A percentile compares a stretch with the other conserved stretches of the same genome.
Evolutionary conservation across 805 yeast genomes (phyloP).

Genomic region (Candida taoyuanica): DNA sequence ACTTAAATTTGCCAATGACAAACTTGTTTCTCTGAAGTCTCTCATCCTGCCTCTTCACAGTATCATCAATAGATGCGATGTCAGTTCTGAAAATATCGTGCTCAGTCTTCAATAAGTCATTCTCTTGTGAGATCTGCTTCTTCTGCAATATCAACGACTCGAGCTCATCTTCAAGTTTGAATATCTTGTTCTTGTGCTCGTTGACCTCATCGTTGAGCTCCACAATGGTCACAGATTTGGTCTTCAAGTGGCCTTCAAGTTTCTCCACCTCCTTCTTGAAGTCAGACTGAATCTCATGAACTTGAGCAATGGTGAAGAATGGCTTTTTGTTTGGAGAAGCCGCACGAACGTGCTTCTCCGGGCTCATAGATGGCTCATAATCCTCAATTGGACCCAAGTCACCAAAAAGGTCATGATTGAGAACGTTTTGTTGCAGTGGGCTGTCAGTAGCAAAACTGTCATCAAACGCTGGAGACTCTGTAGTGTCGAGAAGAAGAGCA

Average conservation of each 20-base stretch:
- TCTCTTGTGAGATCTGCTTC: constrained; percentile 17
- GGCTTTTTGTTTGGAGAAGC: constrained; percentile 25
- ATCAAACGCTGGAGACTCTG: constrained; percentile 21
- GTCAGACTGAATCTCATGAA: constrained; percentile 26
- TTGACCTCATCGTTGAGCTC: constrained; percentile 17
- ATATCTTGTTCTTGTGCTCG: constrained; percentile 15
- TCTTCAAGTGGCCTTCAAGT: constrained; percentile 18
- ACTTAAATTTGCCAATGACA: constrained; percentile 21
- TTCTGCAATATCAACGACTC: constrained; percentile 17
- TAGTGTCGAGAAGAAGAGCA: constrained; percentile 14
- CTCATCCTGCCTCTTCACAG: constrained; percentile 14
- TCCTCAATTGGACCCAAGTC: constrained; percentile 8
- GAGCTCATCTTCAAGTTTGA: constrained; percentile 19
- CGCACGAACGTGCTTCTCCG: constrained; percentile 8
- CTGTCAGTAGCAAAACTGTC: constrained; percentile 18
- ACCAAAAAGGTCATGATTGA: constrained; percentile 6
- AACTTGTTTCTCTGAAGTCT: constrained; percentile 13
- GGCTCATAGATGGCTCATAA: constrained; percentile 6
- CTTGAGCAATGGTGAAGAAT: constrained; percentile 25
- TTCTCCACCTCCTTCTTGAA: constrained; percentile 22
- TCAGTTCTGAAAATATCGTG: constrained; percentile 19
- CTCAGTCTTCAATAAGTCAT: constrained; percentile 20
- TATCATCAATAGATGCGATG: constrained; percentile 12
- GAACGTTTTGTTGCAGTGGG: constrained; percentile 14
- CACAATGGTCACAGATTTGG: constrained; percentile 14